These are phyloP conservation scores for Wickerhamiella sorbophila DNA, from an alignment of 805 yeast species.

Conservation along the genomic window DNA sequence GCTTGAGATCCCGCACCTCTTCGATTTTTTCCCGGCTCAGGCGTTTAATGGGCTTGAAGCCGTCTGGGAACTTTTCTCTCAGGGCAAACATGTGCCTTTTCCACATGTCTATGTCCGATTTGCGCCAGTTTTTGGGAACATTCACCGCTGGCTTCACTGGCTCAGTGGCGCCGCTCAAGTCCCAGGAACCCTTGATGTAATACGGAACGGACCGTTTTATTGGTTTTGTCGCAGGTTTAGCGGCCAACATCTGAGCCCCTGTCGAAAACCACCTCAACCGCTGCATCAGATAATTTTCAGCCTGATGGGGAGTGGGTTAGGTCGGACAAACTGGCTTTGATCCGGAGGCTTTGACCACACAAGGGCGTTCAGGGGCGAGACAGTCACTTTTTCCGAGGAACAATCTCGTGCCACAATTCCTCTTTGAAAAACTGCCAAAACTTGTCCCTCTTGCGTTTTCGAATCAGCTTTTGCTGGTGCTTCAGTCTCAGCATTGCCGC, in stretches of 20 bases:
- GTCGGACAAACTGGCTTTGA: too few species aligned
- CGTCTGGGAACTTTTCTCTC: conserved; percentile 42
- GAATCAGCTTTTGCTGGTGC: conserved; percentile 6
- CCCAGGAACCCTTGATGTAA: conserved; percentile 22
- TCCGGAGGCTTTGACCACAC: too few species aligned
- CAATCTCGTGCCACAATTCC: conserved; percentile 16
- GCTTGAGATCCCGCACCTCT: conserved; percentile 43
- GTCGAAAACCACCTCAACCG: too few species aligned
- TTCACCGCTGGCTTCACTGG: conserved; percentile 8
- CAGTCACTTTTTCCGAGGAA: too few species aligned
- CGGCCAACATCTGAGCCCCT: too few species aligned
- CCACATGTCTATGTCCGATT: conserved; percentile 46
- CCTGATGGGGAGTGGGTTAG: too few species aligned
- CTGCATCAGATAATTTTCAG: too few species aligned
- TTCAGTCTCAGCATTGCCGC: conserved; percentile 7
- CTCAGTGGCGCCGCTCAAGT: conserved; percentile 22
- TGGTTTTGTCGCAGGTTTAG: too few species aligned
- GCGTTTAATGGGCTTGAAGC: conserved; percentile 55
- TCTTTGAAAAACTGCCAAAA: conserved; percentile 17
- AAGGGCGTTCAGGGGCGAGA: too few species aligned
- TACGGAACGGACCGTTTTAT: conserved; percentile 12
- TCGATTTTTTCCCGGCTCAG: conserved; percentile 58
- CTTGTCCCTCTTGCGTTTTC: conserved; percentile 8
- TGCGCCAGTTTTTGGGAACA: conserved; percentile 38
- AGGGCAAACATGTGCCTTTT: conserved; percentile 50